phyloP scores from a whole-genome alignment of 106 monocot genomes.

The Allium cepa region DNA sequence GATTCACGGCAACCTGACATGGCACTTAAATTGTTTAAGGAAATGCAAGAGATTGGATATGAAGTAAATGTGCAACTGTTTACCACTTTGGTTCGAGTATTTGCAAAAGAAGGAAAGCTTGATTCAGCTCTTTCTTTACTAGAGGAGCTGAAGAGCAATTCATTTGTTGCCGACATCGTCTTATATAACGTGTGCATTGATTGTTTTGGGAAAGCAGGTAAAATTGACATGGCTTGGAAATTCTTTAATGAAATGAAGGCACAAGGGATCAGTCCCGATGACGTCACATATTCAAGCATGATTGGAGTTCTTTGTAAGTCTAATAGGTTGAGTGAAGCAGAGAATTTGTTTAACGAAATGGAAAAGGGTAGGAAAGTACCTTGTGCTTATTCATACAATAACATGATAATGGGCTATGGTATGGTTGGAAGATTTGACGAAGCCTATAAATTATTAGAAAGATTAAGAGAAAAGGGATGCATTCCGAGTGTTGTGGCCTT shows the following conservation, averaged over 20 bases:
- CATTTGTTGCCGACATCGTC: conserved; percentile 72
- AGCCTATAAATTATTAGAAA: conserved; percentile 64
- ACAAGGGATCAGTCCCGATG: conserved; percentile 79
- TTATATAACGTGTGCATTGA: conserved; percentile 96
- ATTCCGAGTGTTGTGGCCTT: conserved; percentile 94
- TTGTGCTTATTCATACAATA: conserved; percentile 92
- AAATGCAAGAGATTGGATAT: conserved; percentile 97
- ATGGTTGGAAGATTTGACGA: conserved; percentile 75
- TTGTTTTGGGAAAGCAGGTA: conserved; percentile 91
- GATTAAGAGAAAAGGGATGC: conserved; percentile 87
- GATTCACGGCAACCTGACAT: conserved; percentile 60
- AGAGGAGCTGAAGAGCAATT: conserved; percentile 85
- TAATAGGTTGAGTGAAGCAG: conserved; percentile 62
- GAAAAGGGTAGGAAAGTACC: conserved; percentile 64
- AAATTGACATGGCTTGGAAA: conserved; percentile 99
- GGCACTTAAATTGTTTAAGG: conserved; percentile 70
- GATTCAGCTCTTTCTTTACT: conserved; percentile 70
- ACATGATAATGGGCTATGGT: conserved; percentile 99
- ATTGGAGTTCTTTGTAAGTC: conserved; percentile 82
- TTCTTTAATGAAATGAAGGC: conserved; percentile 94
- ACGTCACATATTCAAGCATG: conserved; percentile 95
- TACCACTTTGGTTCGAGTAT: conserved; percentile 79
- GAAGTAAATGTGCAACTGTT: conserved; percentile 80
- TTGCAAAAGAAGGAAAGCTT: conserved; percentile 64
- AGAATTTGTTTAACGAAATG: conserved; percentile 80